Conservation (phyloP, 2,329 filamentous ascomycete genomes). For the Clonostachys byssicola region DNA sequence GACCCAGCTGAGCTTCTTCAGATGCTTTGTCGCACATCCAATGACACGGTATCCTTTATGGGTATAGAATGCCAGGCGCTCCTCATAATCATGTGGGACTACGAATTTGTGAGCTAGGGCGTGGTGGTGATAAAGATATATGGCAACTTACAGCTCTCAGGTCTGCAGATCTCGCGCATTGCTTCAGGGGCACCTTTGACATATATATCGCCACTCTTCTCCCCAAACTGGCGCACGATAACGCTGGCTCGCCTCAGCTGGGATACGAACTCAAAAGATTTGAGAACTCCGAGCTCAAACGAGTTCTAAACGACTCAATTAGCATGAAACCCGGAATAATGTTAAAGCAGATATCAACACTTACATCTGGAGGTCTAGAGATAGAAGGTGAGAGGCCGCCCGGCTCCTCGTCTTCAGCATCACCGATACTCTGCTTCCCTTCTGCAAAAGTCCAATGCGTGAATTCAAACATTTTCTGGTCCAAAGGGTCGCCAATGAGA, state of each 20-base stretch:
- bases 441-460: constrained; percentile 92
- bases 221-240: constrained; percentile 82
- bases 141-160: constrained; percentile 65
- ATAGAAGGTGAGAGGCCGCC: constrained; percentile 80
- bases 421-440: constrained; percentile 63
- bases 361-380: constrained; percentile 68
- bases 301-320: constrained; percentile 31
- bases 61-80: constrained; percentile 84
- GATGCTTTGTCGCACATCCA: constrained; percentile 85
- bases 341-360: constrained; percentile 1
- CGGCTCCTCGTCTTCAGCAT: constrained; percentile 69
- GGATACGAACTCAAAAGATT: constrained; percentile 91
- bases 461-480: constrained; percentile 98
- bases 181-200: constrained; percentile 97
- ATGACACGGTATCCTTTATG: constrained; percentile 96
- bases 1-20: constrained; percentile 86
- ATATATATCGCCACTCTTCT: constrained; percentile 79
- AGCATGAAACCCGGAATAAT: constrained; percentile 1
- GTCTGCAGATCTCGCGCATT: constrained; percentile 87
- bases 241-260: constrained; percentile 90
- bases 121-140: constrained; percentile 5
- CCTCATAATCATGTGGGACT: constrained; percentile 86
- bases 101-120: background rate
- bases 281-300: constrained; percentile 85
- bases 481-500: constrained; percentile 87